Evolutionary conservation across 176 grass and related monocot species (phyloP).

Genomic region (Phyllostachys edulis): DNA sequence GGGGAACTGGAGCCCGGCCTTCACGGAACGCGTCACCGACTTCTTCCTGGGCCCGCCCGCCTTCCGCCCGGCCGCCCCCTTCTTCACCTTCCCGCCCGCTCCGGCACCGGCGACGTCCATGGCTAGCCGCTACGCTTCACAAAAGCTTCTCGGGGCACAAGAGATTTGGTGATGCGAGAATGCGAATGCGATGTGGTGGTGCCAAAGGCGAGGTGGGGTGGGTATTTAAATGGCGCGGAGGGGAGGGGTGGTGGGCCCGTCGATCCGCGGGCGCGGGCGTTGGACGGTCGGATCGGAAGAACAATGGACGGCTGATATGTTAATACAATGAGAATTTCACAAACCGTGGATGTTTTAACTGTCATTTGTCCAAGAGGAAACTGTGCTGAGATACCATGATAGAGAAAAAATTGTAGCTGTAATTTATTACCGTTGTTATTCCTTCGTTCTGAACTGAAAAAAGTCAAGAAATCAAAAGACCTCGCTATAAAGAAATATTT

Average conservation of each 20-base stretch:
- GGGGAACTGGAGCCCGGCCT: conserved; percentile 78
- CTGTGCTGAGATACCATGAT: neutral
- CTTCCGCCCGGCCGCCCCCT: conserved; percentile 49
- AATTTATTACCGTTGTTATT: no score
- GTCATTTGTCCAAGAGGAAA: neutral
- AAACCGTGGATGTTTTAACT: neutral
- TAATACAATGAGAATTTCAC: neutral
- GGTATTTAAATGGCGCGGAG: conserved; percentile 3
- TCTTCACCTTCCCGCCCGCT: conserved; percentile 49
- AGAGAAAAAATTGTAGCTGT: neutral
- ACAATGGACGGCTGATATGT: neutral
- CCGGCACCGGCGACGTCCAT: conserved; percentile 37
- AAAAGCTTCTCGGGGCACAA: neutral
- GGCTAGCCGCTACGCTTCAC: neutral
- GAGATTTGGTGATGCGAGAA: neutral
- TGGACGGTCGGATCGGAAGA: neutral
- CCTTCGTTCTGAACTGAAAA: no score
- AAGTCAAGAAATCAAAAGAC: no score
- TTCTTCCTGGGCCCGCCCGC: conserved; percentile 55
- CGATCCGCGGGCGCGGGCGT: conserved; percentile 20
- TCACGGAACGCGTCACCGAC: conserved; percentile 53
- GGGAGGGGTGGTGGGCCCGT: conserved; percentile 21
- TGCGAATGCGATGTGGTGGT: neutral
- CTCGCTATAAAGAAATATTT: no score
- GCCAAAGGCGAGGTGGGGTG: rapidly evolving